A percentile compares a stretch with the other conserved stretches of the same genome.
Conservation (phyloP, 331 rosid species). For the Rosa hybrid region DNA sequence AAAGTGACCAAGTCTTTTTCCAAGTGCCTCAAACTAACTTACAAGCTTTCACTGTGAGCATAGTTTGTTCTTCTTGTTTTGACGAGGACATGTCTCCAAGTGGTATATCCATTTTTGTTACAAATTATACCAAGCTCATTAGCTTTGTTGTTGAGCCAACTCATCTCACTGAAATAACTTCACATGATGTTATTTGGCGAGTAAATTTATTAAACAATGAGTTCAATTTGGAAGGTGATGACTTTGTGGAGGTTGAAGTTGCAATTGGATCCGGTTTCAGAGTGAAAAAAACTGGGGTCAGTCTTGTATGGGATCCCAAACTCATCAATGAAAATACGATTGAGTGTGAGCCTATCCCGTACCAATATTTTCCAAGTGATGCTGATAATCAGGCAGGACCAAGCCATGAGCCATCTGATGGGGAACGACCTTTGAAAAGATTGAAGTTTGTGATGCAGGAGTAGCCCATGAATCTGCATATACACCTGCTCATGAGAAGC, state of each 20-base stretch:
- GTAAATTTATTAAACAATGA: not conserved
- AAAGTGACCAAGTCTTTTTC: not conserved
- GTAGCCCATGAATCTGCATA: no score
- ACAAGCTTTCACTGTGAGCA: not conserved
- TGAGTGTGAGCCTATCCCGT: no score
- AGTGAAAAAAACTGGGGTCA: constrained; percentile 8
- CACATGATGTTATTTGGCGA: not conserved
- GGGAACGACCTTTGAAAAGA: no score
- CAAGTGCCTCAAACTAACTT: constrained; percentile 5
- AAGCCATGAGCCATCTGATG: no score
- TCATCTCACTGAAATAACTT: not conserved
- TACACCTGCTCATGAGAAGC: no score
- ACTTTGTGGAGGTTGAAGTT: constrained; percentile 3
- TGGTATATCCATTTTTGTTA: not conserved
- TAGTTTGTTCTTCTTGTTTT: not conserved
- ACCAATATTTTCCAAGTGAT: no score
- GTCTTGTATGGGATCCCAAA: no score
- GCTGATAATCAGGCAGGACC: no score
- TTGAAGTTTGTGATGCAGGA: no score
- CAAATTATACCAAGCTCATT: no score
- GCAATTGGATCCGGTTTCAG: not conserved
- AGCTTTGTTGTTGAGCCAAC: no score
- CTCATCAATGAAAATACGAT: no score
- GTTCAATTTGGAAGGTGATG: not conserved
- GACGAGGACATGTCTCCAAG: not conserved